These are phyloP conservation scores for Terfezia boudieri DNA, from an alignment of 495 filamentous ascomycete genomes.

Conservation along the genomic window DNA sequence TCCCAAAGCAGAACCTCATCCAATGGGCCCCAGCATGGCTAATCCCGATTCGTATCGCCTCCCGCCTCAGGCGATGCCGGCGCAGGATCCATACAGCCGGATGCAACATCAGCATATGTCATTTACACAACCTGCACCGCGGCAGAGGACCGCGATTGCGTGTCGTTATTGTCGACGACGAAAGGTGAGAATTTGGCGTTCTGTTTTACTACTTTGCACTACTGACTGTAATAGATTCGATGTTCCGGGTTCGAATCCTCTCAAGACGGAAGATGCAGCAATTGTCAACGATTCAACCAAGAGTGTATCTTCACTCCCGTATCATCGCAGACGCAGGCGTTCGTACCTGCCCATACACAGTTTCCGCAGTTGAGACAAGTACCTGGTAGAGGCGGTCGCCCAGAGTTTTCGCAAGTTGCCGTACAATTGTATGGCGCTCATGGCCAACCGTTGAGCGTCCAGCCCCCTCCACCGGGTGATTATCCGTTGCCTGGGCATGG, in stretches of 20 bases:
- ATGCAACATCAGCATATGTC: neutral
- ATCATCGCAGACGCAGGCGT: slow-evolving; percentile 61
- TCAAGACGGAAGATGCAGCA: slow-evolving; percentile 54
- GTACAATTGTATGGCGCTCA: slow-evolving; percentile 46
- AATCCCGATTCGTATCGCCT: neutral
- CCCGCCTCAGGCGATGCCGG: neutral
- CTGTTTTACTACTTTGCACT: neutral
- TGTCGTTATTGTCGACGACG: slow-evolving; percentile 62
- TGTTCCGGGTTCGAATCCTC: slow-evolving; percentile 66
- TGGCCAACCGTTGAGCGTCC: slow-evolving; percentile 40
- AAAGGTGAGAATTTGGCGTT: slow-evolving; percentile 35
- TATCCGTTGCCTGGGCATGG: too few species aligned
- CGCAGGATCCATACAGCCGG: neutral
- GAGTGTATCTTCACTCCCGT: slow-evolving; percentile 75
- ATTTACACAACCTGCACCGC: slow-evolving; percentile 36
- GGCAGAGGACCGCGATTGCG: slow-evolving; percentile 66
- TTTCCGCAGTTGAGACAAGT: slow-evolving; percentile 37
- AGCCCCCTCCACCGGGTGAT: slow-evolving; percentile 7
- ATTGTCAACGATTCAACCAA: slow-evolving; percentile 61
- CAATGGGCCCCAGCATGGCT: neutral
- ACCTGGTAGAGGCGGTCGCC: slow-evolving; percentile 21
- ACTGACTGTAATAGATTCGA: slow-evolving; percentile 37
- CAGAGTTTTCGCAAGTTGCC: neutral
- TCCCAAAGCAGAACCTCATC: too few species aligned
- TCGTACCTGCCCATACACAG: slow-evolving; percentile 56